Percentiles rank a stretch among this genome's conserved stretches.
Evolutionary conservation across 108 stramenopile genomes (phyloP).

Genomic region (Nannochloropsis granulata): DNA sequence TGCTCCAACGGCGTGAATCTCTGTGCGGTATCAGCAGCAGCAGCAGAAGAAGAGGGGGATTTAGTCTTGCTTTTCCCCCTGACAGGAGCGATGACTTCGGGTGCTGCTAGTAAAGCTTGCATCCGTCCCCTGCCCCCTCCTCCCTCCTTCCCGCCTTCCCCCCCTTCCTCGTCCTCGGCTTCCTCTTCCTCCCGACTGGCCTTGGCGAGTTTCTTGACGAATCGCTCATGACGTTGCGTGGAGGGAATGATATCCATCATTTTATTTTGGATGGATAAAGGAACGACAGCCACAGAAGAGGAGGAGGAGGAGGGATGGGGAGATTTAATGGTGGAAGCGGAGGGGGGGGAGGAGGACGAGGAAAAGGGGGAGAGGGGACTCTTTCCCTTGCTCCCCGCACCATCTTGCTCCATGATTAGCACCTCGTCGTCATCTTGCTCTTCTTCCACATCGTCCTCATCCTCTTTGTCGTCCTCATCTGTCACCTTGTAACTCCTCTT

Average conservation of each 20-base stretch:
- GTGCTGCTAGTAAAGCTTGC: too few relatives aligned
- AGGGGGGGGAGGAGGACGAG: neutral
- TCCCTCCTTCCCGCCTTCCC: neutral
- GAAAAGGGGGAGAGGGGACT: neutral
- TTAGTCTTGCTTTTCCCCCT: too few relatives aligned
- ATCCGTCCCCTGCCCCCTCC: neutral
- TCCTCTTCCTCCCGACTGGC: neutral
- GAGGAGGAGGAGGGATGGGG: too few relatives aligned
- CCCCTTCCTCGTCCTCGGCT: neutral
- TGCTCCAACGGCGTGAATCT: slow-evolving; percentile 28
- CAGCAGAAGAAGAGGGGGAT: too few relatives aligned
- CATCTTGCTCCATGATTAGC: neutral
- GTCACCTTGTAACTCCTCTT: neutral
- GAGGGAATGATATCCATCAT: neutral
- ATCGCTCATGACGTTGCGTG: neutral
- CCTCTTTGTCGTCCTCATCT: neutral
- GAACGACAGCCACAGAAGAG: too few relatives aligned
- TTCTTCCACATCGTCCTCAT: neutral
- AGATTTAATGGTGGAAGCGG: neutral
- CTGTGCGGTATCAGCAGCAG: too few relatives aligned
- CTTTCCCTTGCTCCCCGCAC: neutral
- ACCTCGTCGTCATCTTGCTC: neutral
- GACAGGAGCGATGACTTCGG: too few relatives aligned
- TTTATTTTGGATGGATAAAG: neutral
- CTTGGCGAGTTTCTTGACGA: neutral